Evolutionary conservation across 306 rosid genomes (phyloP), one percentile per base, ranked within the genome.

Genomic region (Cotoneaster glaucophyllus): DNA sequence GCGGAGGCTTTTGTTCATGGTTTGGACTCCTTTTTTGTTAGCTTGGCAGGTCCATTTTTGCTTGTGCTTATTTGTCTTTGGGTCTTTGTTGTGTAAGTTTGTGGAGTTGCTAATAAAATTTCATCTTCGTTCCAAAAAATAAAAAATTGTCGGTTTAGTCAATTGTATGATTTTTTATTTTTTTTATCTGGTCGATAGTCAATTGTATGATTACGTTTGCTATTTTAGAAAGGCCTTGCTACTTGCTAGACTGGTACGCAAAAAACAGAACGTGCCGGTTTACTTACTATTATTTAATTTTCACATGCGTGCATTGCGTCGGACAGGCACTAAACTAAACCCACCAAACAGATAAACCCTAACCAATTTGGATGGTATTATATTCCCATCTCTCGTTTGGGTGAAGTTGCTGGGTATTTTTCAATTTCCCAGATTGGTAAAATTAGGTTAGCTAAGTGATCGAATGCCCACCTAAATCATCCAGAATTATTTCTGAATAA

Each of bases 381-480:
- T 57, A 57, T 39, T 57, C 41, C 39, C 10, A 22, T 6, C 26
- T 32, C 34, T 17, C 11, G 54, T 59, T 41, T 25, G 13, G 26
- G 19, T 24, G 24, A 73, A 26, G 77, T 11, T 43, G 77, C n/a
- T 61, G 58, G 59, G 59, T n/a, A n/a, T n/a, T n/a, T n/a, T 56
- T n/a, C 6, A 48, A 14, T 31, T 45, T n/a, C 65, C 34, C 22
- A 8, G 10, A n/a, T 56, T 4, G n/a, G 11, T 17, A 9, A 14
- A 29, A 26, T 76, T 76, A 37, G 79, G 54, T 54, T 43, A 53
- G 65, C 39, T 66, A 76, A 24, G 39, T 18, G 39, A n/a, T 75
- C 52, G 48, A 75, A 59, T 39, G 37, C 54, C 34, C 50, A 53
- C 67, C 54, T 25, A 66, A 37, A 52, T 3, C 3, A 31, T 43